Evolutionary conservation across 2,329 filamentous ascomycete genomes (phyloP), one percentile per base, ranked within the genome.

Genomic region (Epichloe festucae): DNA sequence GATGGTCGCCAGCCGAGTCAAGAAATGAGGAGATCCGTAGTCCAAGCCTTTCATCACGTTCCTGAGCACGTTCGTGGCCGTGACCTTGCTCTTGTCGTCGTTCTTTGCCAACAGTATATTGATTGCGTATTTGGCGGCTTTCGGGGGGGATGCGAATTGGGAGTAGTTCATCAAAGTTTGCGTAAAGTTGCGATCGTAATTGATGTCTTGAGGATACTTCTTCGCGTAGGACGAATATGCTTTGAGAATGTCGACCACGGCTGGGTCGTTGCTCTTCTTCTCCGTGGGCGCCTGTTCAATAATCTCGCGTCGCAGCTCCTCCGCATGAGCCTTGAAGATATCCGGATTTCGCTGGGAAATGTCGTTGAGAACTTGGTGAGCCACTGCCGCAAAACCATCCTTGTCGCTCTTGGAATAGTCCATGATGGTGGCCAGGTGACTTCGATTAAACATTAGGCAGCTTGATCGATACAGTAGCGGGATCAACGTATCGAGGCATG

Each of bases 211-310:
- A 0, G 91, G 84, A 58, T 94, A 91, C 59, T 85, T 89, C 61
- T 84, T 85, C 1, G 90, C 87, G 65, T 95, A 98, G 2, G 87
- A 89, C 10, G 91, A 87, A 64, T 93, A 96, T 3, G 94, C 91
- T 65, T 95, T 96, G 53, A 98, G 74, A 2, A 91, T 91, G 61
- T 96, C 88, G 12, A 93, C 87, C n/a, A 87, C 84, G 3, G 79
- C 76, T 1, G 80, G 67, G 50, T 91, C 85, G 55, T 90, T 90
- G 2, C 76, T 63, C 49, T 78, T 79, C 17, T 74, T 80, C 19
- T 79, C 74, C 4, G 80, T 82, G 0, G 93, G 93, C 1, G 87
- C 85, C 60, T 90, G 84, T 27, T 87, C 80, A 57, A 89, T 81
- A 17, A 98, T 77, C 53, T 89, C 84, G 62, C 87, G 89, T 70